Evolutionary conservation across 2,329 filamentous ascomycete species (phyloP), one percentile per base, ranked within the genome.

Genomic region (Aspergillus hiratsukae): DNA sequence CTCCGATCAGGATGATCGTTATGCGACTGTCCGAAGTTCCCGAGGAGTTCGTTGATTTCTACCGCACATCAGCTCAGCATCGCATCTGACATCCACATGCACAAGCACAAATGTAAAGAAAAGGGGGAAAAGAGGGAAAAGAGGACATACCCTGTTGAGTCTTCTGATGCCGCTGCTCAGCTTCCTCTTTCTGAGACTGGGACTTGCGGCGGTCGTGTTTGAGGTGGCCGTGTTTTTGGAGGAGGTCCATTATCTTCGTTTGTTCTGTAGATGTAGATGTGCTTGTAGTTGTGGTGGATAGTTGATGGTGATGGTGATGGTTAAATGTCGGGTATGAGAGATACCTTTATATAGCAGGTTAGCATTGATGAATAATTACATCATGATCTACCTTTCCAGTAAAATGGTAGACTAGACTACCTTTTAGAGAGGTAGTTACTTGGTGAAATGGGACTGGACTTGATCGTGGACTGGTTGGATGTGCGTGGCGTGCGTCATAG

Each of bases 41-140:
- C 57, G 63, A 86, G 80, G 2, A 84, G 83, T 1, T 86, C 70
- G 61, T 87, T 87, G 62, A 88, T 8, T 80, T 71, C 85, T 84
- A 85, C 27, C 48, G 4, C 35, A n/a, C n/a, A 3, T 19, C 40
- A 41, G 21, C 2, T 53, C 45, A 52, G 49, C 17, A 31, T 31
- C n/a, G 8, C 29, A 4, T n/a, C n/a, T n/a, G n/a, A n/a, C n/a
- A n/a, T n/a, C n/a, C n/a, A n/a, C n/a, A n/a, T n/a, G n/a, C n/a
- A n/a, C n/a, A n/a, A n/a, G n/a, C n/a, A n/a, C n/a, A n/a, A n/a
- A n/a, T n/a, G n/a, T n/a, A n/a, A 35, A 40, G 23, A 17, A 1
- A 25, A 11, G 19, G 14, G 27, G 37, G 21, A n/a, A n/a, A n/a
- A n/a, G n/a, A n/a, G n/a, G n/a, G n/a, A n/a, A n/a, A n/a, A n/a